Evolutionary conservation across 768 basidiomycete genomes (phyloP), one percentile per base, ranked within the genome.

Genomic region (Tulasnella sp.): DNA sequence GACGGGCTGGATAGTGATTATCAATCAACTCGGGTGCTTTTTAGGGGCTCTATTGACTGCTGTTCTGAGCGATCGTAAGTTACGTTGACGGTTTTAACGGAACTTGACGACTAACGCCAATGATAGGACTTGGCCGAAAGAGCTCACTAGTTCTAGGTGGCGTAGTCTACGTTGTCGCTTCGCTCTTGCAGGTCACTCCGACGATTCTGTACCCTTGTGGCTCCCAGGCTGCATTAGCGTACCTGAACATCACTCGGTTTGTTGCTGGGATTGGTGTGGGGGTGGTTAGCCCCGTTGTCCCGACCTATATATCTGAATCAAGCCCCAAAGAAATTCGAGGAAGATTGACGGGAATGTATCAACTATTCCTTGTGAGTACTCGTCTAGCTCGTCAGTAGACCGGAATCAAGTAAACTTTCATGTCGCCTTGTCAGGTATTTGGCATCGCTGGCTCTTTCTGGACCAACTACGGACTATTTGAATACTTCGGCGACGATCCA

Each of bases 281-380:
- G 22, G 29, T 75, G 47, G 65, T 72, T 22, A 68, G 71, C 14
- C 71, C 72, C 22, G 74, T 86, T 1, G 82, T 84, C 5, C 85
- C 86, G 14, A 80, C 84, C 0, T 87, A 86, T 63, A 80, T 85
- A 11, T 85, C 84, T 0, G 86, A 86, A 76, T 85, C 81, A 64
- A 81, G 82, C 2, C 85, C 85, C 1, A 81, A 78, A 68, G 76
- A 78, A 16, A 84, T 86, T 59, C 81, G 86, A 40, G 85, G 86
- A 2, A 80, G 85, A 7, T 84, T 84, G 69, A 85, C 85, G 3
- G 73, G 75, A 7, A 72, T 72, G 75, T 71, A 75, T 47, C 74
- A 75, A 39, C 52, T 74, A 7, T 69, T 74, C 32, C 70, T 69
- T 29, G 74, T 75, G 22, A 74, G 73, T 59, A 19, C 59, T 62